A percentile compares a stretch with the other conserved stretches of the same genome.
Evolutionary conservation across 257 asterid species (phyloP).

Genomic region (Capsicum baccatum): DNA sequence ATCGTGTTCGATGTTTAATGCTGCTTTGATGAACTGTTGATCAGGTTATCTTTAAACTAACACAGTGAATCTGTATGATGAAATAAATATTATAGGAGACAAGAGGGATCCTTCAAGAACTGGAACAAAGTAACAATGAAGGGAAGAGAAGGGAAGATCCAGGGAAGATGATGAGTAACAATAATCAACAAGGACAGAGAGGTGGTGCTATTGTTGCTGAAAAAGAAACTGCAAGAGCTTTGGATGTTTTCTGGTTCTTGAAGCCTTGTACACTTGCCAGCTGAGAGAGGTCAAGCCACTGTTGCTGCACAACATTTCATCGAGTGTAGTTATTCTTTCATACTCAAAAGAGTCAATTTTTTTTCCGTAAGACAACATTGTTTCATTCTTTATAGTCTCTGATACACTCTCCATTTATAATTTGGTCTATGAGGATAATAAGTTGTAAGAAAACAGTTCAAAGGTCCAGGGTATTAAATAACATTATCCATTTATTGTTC

Average conservation of each 20-base stretch:
- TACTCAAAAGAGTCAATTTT: slow-evolving; percentile 34
- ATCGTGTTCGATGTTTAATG: background rate
- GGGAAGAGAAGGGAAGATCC: slow-evolving; percentile 33
- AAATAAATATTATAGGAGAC: slow-evolving; percentile 49
- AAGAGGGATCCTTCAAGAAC: slow-evolving; percentile 67
- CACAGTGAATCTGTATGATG: slow-evolving; percentile 16
- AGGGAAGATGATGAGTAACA: slow-evolving; percentile 39
- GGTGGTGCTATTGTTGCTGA: slow-evolving; percentile 41
- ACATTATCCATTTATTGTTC: background rate
- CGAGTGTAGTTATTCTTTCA: slow-evolving; percentile 44
- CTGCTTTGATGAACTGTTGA: slow-evolving; percentile 1
- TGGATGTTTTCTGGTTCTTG: slow-evolving; percentile 96
- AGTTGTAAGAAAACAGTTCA: slow-evolving; percentile 20
- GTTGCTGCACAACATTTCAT: background rate
- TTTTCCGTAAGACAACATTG: background rate
- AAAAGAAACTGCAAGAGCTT: slow-evolving; percentile 69
- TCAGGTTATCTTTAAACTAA: background rate
- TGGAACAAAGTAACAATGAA: slow-evolving; percentile 48
- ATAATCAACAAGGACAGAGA: slow-evolving; percentile 39
- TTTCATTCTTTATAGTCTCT: slow-evolving; percentile 28
- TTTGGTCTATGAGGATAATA: slow-evolving; percentile 8
- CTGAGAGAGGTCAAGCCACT: slow-evolving; percentile 26
- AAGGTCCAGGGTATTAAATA: background rate
- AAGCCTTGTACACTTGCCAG: slow-evolving; percentile 91
- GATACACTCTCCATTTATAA: slow-evolving; percentile 17